Conservation (phyloP, 108 stramenopile species). For the Aurantiochytrium sp. region DNA sequence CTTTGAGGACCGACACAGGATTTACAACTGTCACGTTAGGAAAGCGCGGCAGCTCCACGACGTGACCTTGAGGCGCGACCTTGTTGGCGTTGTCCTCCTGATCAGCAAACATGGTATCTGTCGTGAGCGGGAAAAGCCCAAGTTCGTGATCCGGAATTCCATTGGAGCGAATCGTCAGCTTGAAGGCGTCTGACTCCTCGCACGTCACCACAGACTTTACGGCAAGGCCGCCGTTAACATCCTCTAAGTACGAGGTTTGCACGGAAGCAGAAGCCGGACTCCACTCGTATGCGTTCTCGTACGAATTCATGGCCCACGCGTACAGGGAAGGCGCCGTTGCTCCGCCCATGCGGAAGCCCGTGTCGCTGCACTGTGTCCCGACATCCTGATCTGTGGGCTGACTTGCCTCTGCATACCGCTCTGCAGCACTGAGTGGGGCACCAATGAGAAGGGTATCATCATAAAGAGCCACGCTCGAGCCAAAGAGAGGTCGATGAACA, state of each 20-base stretch:
- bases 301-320: not conserved
- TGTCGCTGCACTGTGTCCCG: not conserved
- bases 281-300: not conserved
- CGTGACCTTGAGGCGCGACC: not conserved
- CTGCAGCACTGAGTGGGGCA: constrained; percentile 41
- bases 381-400: not conserved
- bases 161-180: not conserved
- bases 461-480: constrained; percentile 46
- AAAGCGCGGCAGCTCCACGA: not conserved
- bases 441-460: constrained; percentile 40
- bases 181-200: not conserved
- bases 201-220: not conserved
- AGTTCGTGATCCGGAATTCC: not conserved
- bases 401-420: not conserved
- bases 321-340: not conserved
- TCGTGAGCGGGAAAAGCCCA: not conserved
- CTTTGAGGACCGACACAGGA: not conserved
- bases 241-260: not conserved
- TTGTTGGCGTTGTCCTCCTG: not conserved
- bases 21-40: not conserved
- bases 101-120: not conserved
- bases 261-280: not conserved
- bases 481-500: constrained; percentile 58
- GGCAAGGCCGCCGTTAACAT: not conserved
- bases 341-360: not conserved